phyloP scores from a whole-genome alignment of 2,329 filamentous ascomycete species.

The Pseudogymnoascus sp. region DNA sequence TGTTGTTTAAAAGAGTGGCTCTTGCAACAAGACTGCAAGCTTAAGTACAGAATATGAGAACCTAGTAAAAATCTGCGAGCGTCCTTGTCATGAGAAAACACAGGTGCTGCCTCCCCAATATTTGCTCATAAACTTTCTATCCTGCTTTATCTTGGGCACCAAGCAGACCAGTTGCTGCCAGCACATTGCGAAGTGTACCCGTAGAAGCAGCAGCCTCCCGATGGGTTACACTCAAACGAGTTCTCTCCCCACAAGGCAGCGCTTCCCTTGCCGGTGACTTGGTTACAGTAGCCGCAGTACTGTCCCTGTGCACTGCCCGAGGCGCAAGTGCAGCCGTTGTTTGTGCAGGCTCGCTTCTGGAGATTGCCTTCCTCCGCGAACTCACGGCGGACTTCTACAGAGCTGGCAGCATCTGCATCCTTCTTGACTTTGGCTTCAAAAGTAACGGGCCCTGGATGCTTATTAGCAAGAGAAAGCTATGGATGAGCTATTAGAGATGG shows the following conservation, averaged over 20 bases:
- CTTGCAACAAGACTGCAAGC: neutral
- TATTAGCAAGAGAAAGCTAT: neutral
- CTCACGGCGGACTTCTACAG: neutral
- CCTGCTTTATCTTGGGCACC: neutral
- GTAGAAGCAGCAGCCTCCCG: neutral
- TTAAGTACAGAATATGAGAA: neutral
- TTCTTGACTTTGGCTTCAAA: neutral
- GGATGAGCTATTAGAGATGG: neutral
- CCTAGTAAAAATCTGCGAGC: neutral
- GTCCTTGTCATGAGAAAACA: conserved; percentile 1
- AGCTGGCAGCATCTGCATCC: neutral
- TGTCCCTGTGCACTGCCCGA: neutral
- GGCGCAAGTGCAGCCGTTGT: neutral
- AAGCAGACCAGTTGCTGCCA: neutral
- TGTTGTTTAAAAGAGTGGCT: neutral
- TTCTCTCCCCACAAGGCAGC: neutral
- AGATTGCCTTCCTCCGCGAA: neutral
- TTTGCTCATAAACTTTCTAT: neutral
- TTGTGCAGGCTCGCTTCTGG: neutral
- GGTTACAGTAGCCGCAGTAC: neutral
- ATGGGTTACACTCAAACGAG: neutral
- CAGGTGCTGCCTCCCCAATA: neutral
- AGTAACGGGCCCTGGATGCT: neutral
- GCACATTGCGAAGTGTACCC: neutral
- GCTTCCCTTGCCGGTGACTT: neutral